Conservation (phyloP, 257 asterid genomes). For the Solanum okadae region DNA sequence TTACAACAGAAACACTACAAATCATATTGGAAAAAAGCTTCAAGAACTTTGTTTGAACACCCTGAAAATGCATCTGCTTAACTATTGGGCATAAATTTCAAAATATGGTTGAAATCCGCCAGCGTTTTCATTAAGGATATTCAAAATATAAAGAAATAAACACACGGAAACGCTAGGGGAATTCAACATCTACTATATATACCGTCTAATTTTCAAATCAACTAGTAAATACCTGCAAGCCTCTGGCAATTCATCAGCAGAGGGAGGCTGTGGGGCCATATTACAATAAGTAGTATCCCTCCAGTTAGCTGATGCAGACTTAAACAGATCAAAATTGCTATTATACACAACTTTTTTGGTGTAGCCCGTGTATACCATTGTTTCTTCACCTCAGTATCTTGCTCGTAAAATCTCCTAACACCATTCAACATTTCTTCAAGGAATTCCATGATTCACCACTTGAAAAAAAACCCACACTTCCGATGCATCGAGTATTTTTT, state of each 20-base stretch:
- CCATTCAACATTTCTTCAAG: conserved; percentile 24
- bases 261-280: not conserved
- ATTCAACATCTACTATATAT: not conserved
- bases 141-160: not conserved
- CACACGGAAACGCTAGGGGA: not conserved
- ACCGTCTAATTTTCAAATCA: too few relatives aligned
- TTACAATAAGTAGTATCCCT: not conserved
- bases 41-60: not conserved
- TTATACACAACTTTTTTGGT: not conserved
- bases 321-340: conserved; percentile 1
- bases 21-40: not conserved
- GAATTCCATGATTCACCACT: conserved; percentile 37
- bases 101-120: not conserved
- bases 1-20: not conserved
- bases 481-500: conserved; percentile 25
- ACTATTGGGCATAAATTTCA: not conserved
- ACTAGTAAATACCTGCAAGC: not conserved
- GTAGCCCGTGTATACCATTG: not conserved
- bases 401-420: conserved; percentile 12
- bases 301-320: conserved; percentile 4
- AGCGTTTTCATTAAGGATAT: not conserved
- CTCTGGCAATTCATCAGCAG: not conserved
- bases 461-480: conserved; percentile 41
- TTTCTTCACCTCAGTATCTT: not conserved
- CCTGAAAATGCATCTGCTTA: not conserved